A percentile compares a stretch with the other conserved stretches of the same genome.
phyloP scores from a whole-genome alignment of 805 yeast genomes.

The Saccharomycopsis oosterbeekiorum region DNA sequence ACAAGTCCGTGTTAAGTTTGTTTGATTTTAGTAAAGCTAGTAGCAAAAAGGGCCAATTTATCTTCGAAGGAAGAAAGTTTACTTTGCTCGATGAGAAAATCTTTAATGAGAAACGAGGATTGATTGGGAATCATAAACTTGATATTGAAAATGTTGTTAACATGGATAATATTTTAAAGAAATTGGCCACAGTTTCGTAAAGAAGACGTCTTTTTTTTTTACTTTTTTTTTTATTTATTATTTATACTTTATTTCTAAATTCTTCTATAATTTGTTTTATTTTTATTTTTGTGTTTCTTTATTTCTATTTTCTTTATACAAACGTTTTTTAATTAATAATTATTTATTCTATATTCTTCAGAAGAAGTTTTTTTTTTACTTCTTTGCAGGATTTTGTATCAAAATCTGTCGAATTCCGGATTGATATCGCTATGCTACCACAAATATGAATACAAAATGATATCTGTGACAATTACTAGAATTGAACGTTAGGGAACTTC shows the following conservation, averaged over 20 bases:
- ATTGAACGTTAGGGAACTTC: too few species aligned
- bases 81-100: constrained; percentile 6
- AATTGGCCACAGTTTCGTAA: not conserved
- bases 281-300: too few species aligned
- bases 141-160: not conserved
- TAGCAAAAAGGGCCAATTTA: constrained; percentile 13
- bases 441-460: too few species aligned
- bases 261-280: not conserved
- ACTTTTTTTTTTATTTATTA: not conserved
- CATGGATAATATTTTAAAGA: not conserved
- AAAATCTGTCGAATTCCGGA: too few species aligned
- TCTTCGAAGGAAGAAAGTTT: constrained; percentile 12
- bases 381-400: too few species aligned
- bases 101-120: constrained; percentile 8
- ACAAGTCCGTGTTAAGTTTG: constrained; percentile 6
- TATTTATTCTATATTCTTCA: not conserved
- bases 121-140: not conserved
- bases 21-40: constrained; percentile 7
- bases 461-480: too few species aligned
- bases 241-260: not conserved
- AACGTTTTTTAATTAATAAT: too few species aligned
- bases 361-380: too few species aligned
- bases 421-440: too few species aligned
- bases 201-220: too few species aligned
- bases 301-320: not conserved